Base-by-base conservation (phyloP, 345 rosid species). In the Pseudoturritis turrita region DNA sequence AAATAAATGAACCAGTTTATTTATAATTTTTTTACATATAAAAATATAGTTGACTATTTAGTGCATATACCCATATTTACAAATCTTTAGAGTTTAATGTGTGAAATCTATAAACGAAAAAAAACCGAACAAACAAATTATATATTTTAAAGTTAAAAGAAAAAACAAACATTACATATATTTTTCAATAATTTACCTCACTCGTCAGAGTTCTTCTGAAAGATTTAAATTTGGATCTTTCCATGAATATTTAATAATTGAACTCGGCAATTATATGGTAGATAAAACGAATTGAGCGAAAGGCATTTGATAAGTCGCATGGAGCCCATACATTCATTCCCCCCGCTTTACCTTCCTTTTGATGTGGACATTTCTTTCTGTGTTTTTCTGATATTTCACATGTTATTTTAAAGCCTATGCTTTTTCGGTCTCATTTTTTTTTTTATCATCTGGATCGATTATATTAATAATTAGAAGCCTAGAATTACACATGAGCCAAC, bases 271-370 rank as follows among this genome's bases (percentile, higher is more conserved):
- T 5, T 55, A 26, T 28, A 8, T 31, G 33, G 5, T 21, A 11
- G 17, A 17, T 25, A 40, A 26, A 39, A 22, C 17, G 10, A 11
- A 29, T 11, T 13, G 35, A 68, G 23, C 11, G 56, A 19, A 43
- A 43, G 7, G 43, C 52, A 56, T 69, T 44, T 73, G 71, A 64
- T 46, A 56, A 45, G 71, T 73, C 4, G 71, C 59, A 65, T 56
- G 77, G 77, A 65, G 71, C 71, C 77, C 77, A 72, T 58, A 54
- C 78, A 66, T 65, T 59, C 73, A 72, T 53, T 64, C 39, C 39
- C 57, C 77, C 52, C 5, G 19, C 59, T 73, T 46, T 22, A 65
- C 65, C 37, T 72, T 33, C 29, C 44, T 15, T n/a, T 12, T 22
- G 70, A 72, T 51, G 40, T 65, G 1, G 66, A 46, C 77, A 55